These are phyloP conservation scores for Oryza meridionalis DNA, from an alignment of 176 grass and related monocot species.

Conservation along the genomic window DNA sequence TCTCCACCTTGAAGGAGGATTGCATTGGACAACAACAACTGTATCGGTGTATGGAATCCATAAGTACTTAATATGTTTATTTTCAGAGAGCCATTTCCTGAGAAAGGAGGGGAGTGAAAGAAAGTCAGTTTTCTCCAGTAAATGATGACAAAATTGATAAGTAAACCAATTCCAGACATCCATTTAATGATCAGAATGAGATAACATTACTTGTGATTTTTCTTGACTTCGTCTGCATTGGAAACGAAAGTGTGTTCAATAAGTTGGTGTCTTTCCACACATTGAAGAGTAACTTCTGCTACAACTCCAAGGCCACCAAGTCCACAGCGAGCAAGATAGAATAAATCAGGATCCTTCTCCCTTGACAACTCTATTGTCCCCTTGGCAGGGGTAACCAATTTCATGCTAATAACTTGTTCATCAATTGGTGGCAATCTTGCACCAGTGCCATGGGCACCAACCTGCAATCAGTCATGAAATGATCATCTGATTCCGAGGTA, in stretches of 20 bases:
- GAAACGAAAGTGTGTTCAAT: constrained; percentile 92
- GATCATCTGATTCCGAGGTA: constrained; percentile 9
- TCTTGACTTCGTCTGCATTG: constrained; percentile 72
- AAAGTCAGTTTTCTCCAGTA: constrained; percentile 21
- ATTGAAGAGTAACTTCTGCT: constrained; percentile 83
- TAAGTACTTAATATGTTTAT: constrained; percentile 91
- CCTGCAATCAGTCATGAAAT: constrained; percentile 48
- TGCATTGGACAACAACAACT: constrained; percentile 80
- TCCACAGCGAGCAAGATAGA: constrained; percentile 85
- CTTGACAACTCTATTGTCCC: constrained; percentile 81
- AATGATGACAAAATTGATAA: constrained; percentile 6
- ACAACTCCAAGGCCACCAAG: constrained; percentile 77
- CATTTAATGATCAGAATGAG: neutral
- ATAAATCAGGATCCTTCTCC: constrained; percentile 90
- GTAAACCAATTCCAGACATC: constrained; percentile 30
- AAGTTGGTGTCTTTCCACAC: constrained; percentile 79
- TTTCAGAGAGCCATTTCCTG: constrained; percentile 90
- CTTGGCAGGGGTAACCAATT: constrained; percentile 88
- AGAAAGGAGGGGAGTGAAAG: constrained; percentile 29
- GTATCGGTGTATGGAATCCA: constrained; percentile 81
- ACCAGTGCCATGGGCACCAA: constrained; percentile 95
- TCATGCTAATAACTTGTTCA: constrained; percentile 96
- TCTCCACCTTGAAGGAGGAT: constrained; percentile 81
- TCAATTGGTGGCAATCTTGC: constrained; percentile 86
- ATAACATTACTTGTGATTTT: constrained; percentile 87